phyloP scores from a whole-genome alignment of 2,329 filamentous ascomycete species.

The Aspergillus fijiensis region DNA sequence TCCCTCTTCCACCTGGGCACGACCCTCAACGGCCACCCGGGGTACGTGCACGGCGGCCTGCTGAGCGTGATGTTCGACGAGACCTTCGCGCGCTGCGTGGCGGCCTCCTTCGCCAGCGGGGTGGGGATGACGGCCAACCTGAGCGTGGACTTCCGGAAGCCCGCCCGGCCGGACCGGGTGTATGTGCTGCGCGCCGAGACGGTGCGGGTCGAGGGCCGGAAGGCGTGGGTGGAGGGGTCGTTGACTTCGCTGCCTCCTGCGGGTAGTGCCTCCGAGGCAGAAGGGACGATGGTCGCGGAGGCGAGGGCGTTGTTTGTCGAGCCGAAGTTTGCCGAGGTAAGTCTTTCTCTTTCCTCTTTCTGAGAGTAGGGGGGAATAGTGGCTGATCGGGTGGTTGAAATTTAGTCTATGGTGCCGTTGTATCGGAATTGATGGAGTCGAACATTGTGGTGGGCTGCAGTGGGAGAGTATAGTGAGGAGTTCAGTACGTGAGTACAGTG shows the following conservation, averaged over 20 bases:
- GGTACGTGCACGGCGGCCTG: conserved; percentile 38
- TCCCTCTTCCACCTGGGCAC: conserved; percentile 36
- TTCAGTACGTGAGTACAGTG: conserved; percentile 4
- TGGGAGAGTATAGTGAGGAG: conserved; percentile 7
- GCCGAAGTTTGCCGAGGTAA: conserved; percentile 38
- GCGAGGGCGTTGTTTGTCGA: conserved; percentile 41
- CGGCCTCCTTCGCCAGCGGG: conserved; percentile 32
- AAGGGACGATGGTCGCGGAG: conserved; percentile 35
- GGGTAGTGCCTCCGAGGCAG: background rate
- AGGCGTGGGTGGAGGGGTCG: conserved; percentile 39
- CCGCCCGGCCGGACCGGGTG: conserved; percentile 31
- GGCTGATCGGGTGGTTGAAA: background rate
- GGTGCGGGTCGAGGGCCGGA: conserved; percentile 36
- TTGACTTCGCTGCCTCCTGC: conserved; percentile 24
- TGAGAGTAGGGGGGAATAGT: background rate
- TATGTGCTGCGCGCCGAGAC: conserved; percentile 36
- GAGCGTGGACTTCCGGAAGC: conserved; percentile 38
- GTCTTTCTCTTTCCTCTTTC: conserved; percentile 11
- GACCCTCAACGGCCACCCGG: conserved; percentile 37
- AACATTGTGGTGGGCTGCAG: background rate
- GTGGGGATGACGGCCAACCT: conserved; percentile 40
- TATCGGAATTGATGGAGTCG: conserved; percentile 21
- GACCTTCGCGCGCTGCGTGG: conserved; percentile 38
- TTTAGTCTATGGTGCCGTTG: conserved; percentile 35
- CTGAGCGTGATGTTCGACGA: conserved; percentile 38